phyloP scores from a whole-genome alignment of 225 moss, liverwort and hornwort genomes.

The Ulota crispa region DNA sequence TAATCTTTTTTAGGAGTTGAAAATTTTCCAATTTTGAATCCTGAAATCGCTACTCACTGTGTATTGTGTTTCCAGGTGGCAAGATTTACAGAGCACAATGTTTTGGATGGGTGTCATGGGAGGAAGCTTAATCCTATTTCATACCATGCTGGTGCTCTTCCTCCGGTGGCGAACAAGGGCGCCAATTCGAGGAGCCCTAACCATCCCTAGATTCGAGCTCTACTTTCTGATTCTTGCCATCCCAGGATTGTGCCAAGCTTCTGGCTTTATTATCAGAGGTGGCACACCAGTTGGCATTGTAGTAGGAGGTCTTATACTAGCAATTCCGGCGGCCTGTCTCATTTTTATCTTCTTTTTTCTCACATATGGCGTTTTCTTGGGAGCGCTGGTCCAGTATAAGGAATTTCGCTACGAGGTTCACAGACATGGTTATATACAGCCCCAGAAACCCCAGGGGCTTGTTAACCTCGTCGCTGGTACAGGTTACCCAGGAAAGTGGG shows the following conservation, averaged over 20 bases:
- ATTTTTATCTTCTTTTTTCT: constrained; percentile 59
- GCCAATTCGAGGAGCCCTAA: constrained; percentile 72
- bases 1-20: not conserved
- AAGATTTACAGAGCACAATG: constrained; percentile 71
- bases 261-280: constrained; percentile 80
- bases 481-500: constrained; percentile 70
- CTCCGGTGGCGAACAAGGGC: constrained; percentile 81
- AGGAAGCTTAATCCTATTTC: constrained; percentile 64
- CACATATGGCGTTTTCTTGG: constrained; percentile 63
- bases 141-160: constrained; percentile 57
- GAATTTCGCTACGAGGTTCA: constrained; percentile 47
- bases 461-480: constrained; percentile 58
- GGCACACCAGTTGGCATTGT: constrained; percentile 50
- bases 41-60: not conserved
- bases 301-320: constrained; percentile 69
- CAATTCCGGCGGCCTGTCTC: constrained; percentile 67
- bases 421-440: constrained; percentile 41
- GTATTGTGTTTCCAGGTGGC: constrained; percentile 58
- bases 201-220: constrained; percentile 76
- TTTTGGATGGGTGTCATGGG: constrained; percentile 80
- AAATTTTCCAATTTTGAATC: not conserved
- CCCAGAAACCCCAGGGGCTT: constrained; percentile 40
- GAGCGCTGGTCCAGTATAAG: constrained; percentile 81
- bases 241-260: constrained; percentile 78
- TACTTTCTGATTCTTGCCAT: constrained; percentile 72